Evolutionary conservation across 306 rosid genomes (phyloP), one percentile per base, ranked within the genome.

Genomic region (Echinosophora koreensis): DNA sequence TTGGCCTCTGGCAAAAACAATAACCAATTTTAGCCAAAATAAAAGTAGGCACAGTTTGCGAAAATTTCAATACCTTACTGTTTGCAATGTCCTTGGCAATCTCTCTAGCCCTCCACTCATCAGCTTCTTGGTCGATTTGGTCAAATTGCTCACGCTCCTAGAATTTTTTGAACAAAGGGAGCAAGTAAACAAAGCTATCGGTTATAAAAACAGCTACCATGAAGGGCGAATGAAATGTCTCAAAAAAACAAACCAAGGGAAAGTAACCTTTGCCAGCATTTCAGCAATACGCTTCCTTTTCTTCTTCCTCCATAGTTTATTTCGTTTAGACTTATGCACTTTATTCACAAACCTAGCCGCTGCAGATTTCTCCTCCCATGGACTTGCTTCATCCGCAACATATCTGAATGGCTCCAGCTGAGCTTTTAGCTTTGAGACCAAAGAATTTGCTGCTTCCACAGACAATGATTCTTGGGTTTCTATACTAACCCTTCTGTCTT

Each of bases 31-130:
- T 71, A 37, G 17, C 4, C 49, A 66, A 57, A 54, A 54, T 8
- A 66, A 35, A 73, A 15, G 27, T 11, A 66, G 17, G 76, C 8
- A 49, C 3, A 46, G 27, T 5, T 66, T 47, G 41, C 57, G 64
- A 68, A 65, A 35, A 51, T 1, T 63, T 17, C 70, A 69, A 55
- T 87, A 95, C 98, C 97, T 92, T 92, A 66, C 69, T 76, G 67
- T 84, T 88, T 10, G 97, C 98, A 83, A 84, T 84, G 67, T 89
- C 96, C 82, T 92, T 92, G 18, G 96, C 97, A 61, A 90, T 88
- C 76, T 92, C 98, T 81, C 90, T 88, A 34, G 89, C 92, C 76
- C 91, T 87, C 97, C 98, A 95, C 68, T 95, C 97, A 82, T 92
- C 93, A 52, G 98, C 98, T 86, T 92, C 92, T 55, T 56, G 84